Base-by-base conservation (phyloP, 1,139 yeast species). In the Sugiyamaella novakii region DNA sequence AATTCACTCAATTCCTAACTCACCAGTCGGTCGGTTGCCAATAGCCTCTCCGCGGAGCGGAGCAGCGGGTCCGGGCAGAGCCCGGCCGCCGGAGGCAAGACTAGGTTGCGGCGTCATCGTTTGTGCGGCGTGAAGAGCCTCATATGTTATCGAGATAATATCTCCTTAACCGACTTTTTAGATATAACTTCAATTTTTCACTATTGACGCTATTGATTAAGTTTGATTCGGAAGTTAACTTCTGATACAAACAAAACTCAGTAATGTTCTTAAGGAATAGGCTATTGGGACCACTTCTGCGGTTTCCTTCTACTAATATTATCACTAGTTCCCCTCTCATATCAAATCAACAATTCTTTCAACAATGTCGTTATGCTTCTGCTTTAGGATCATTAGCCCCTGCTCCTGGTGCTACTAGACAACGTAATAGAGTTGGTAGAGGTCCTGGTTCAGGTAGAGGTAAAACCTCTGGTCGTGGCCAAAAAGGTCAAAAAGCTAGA, bases 401-500 rank as follows among this genome's bases (percentile, higher is more conserved):
- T 2, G 62, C 68, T 4, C 54, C 60, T 11, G 69, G 69, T 18
- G 54, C 69, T 2, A 62, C 66, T 18, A 50, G 54, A 17, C 68
- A 69, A 46, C 73, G 69, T 63, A 88, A 84, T 65, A 79, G 97
- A 68, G 76, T 92, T 27, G 98, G 99, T 68, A 83, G 99, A 73
- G 98, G 98, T 71, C 96, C 96, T 31, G 92, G 96, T 28, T 84
- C 95, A 40, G 95, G 95, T 17, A 60, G 69, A 45, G 77, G 99
- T 73, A 89, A 91, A 70, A 92, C 98, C 1, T 82, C 98, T 2
- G 96, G 96, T 44, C 80, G 98, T 67, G 99, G 99, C 75, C 96
- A 88, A 65, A 94, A 91, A 72, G 99, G 99, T 80, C 98, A 92
- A 68, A 91, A 91, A 72, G 97, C 98, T 11, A 81, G 98, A 71